Conservation (phyloP, 441 rosid genomes). For the Isatis lusitanica region DNA sequence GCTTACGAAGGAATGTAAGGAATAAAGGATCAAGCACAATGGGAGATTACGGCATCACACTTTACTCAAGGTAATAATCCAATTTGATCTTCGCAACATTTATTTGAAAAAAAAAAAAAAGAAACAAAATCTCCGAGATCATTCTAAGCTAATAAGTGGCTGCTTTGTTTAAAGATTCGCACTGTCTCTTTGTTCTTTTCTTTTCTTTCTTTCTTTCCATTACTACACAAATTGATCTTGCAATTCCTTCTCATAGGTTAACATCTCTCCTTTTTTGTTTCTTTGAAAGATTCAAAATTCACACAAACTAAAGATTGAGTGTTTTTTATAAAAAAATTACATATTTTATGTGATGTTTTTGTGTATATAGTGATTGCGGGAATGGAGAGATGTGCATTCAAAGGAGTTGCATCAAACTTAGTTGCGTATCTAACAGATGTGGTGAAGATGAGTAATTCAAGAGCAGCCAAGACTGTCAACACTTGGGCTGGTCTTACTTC, state of each 20-base stretch:
- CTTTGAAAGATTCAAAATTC: constrained; percentile 11
- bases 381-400: constrained; percentile 92
- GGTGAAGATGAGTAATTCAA: constrained; percentile 77
- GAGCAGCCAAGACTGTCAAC: constrained; percentile 87
- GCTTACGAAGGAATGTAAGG: too few relatives aligned
- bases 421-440: constrained; percentile 87
- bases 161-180: constrained; percentile 40
- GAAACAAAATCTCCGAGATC: too few relatives aligned
- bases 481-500: constrained; percentile 92
- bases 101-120: too few relatives aligned
- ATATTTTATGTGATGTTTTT: constrained; percentile 16
- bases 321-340: neutral
- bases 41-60: too few relatives aligned
- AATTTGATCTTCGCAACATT: too few relatives aligned
- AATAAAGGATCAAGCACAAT: too few relatives aligned
- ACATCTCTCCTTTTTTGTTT: neutral
- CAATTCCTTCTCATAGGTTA: constrained; percentile 73
- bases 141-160: too few relatives aligned
- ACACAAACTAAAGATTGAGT: neutral
- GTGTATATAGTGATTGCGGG: constrained; percentile 76
- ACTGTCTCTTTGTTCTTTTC: constrained; percentile 25
- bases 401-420: constrained; percentile 91
- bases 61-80: too few relatives aligned
- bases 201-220: neutral
- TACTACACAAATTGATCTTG: constrained; percentile 27